A percentile compares a stretch with the other conserved stretches of the same genome.
Conservation (phyloP, 75 land plant genomes). For the Sequoiadendron giganteum region DNA sequence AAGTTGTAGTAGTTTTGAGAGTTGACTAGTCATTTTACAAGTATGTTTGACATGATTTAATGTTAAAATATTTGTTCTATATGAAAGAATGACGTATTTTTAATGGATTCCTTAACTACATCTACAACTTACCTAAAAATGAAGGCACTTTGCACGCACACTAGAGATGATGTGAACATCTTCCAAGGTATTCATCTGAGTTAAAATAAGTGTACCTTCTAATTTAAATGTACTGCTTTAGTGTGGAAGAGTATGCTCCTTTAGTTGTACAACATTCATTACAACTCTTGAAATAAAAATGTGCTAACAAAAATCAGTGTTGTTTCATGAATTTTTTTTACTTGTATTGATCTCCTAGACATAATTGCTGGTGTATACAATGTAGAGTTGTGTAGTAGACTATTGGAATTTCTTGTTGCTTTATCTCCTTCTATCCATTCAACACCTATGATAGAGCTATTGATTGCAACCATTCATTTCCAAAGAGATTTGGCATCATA, state of each 20-base stretch:
- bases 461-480: slow-evolving; percentile 83
- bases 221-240: background rate
- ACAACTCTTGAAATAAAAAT: background rate
- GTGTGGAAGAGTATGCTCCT: background rate
- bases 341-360: slow-evolving; percentile 88
- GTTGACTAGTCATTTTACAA: too few relatives aligned
- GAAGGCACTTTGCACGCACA: slow-evolving; percentile 59
- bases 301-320: background rate
- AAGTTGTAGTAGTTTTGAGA: too few relatives aligned
- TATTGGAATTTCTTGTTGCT: slow-evolving; percentile 70
- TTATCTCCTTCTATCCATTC: slow-evolving; percentile 87
- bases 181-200: slow-evolving; percentile 58
- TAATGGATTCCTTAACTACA: slow-evolving; percentile 53
- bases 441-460: slow-evolving; percentile 70
- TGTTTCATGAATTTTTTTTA: slow-evolving; percentile 20
- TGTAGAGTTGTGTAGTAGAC: slow-evolving; percentile 69
- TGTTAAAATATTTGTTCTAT: too few relatives aligned
- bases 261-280: background rate
- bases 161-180: slow-evolving; percentile 64
- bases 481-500: slow-evolving; percentile 77
- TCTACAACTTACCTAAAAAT: slow-evolving; percentile 74
- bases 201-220: background rate
- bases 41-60: too few relatives aligned
- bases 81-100: slow-evolving; percentile 49
- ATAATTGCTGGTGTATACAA: slow-evolving; percentile 75